Evolutionary conservation across 768 basidiomycete genomes (phyloP), one percentile per base, ranked within the genome.

Genomic region (Coprinellus aureogranulatus): DNA sequence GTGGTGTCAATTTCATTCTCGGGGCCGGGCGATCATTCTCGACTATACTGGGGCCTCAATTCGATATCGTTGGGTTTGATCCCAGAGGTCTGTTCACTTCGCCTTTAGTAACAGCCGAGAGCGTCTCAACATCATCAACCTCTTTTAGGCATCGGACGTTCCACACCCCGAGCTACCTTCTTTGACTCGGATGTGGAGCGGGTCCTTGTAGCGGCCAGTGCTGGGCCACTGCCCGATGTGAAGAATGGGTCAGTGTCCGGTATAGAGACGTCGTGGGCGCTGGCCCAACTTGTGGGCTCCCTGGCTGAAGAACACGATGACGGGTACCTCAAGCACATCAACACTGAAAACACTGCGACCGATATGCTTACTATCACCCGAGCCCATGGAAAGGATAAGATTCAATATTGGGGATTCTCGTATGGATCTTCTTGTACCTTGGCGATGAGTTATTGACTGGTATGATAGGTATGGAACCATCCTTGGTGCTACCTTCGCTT

Each of bases 31-130:
- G 63, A 10, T 30, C 53, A 1, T 51, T 81, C 11, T 62, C 67
- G 9, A 31, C 54, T 1, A 61, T 77, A 14, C 45, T 81, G 6
- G 80, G 81, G 3, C 72, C 75, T 20, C 66, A 73, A 44, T 82
- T 77, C 58, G 78, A 82, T 53, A 60, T 81, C 3, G 69, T 82
- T 11, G 71, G 77, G 2, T 81, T 80, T 58, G 80, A 82, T 61
- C 78, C 78, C 14, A 63, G 78, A 67, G 78, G 77, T 77, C 59
- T 8, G 61, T 56, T 12, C 28, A 30, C 1, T 39, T 14, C 54
- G 6, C 45, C 41, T 30, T 20, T 9, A 39, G 3, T n/a, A n/a
- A n/a, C n/a, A n/a, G n/a, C n/a, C n/a, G n/a, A n/a, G n/a, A n/a
- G n/a, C n/a, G n/a, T n/a, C n/a, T n/a, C n/a, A n/a, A n/a, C n/a